Conservation (phyloP, 768 basidiomycete species). For the Leccinellum luteum region DNA sequence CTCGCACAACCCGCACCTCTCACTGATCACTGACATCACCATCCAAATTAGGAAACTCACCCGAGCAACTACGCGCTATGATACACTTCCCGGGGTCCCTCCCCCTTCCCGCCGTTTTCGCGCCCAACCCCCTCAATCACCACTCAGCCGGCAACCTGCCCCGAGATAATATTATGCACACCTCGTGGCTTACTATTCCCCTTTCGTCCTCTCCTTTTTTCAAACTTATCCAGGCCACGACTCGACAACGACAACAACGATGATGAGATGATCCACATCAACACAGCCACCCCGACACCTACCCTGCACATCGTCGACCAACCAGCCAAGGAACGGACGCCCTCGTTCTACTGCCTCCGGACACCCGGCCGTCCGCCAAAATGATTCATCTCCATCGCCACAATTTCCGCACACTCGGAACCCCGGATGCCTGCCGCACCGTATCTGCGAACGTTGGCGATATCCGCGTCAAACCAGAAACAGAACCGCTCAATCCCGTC, state of each 20-base stretch:
- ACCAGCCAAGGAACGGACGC: too few relatives aligned
- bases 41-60: too few relatives aligned
- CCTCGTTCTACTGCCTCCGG: constrained; percentile 7
- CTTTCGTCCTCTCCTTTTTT: neutral
- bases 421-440: neutral
- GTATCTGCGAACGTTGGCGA: neutral
- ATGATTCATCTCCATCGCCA: constrained; percentile 1
- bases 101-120: neutral
- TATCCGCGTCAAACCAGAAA: neutral
- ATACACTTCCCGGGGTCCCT: neutral
- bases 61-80: neutral
- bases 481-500: neutral
- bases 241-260: too few relatives aligned
- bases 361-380: constrained; percentile 1
- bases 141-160: neutral
- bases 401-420: constrained; percentile 10
- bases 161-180: neutral
- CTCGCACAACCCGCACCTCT: constrained; percentile 4
- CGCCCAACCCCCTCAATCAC: neutral
- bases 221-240: neutral
- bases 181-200: neutral
- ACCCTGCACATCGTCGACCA: too few relatives aligned
- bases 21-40: constrained; percentile 20
- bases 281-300: constrained; percentile 4
- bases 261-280: neutral